Conservation (phyloP, 1,139 yeast species). For the Torulaspora globosa region DNA sequence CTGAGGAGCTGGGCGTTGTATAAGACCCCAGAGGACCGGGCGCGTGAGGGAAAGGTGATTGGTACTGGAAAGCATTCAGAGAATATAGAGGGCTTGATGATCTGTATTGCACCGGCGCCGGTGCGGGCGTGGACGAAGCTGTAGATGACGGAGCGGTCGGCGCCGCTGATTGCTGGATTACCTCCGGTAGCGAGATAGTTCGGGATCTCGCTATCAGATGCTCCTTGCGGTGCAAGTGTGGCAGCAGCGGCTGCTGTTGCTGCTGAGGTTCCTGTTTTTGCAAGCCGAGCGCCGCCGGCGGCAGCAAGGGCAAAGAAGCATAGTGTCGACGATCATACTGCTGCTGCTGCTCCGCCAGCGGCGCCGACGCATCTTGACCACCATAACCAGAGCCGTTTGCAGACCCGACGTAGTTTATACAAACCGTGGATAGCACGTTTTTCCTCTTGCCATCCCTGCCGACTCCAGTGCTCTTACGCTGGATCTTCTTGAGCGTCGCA, state of each 20-base stretch:
- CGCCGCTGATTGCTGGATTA: constrained; percentile 7
- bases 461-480: constrained; percentile 32
- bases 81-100: constrained; percentile 7
- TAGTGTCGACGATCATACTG: constrained; percentile 11
- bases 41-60: background rate
- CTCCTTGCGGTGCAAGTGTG: constrained; percentile 13
- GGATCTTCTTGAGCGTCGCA: constrained; percentile 32
- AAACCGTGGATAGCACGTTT: constrained; percentile 31
- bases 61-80: background rate
- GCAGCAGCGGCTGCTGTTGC: constrained; percentile 9
- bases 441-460: constrained; percentile 36
- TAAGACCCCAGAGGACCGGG: constrained; percentile 2
- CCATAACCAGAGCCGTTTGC: background rate
- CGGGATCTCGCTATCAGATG: constrained; percentile 12
- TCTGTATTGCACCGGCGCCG: background rate
- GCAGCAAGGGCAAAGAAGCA: constrained; percentile 12
- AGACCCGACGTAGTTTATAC: constrained; percentile 22
- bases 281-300: constrained; percentile 7
- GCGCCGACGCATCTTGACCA: background rate
- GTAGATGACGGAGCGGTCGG: background rate
- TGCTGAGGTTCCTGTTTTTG: constrained; percentile 3
- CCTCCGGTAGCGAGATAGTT: constrained; percentile 15
- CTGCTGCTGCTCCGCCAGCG: constrained; percentile 1
- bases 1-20: constrained; percentile 12
- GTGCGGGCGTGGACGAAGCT: constrained; percentile 2